These are phyloP conservation scores for Fusarium pseudograminearum DNA, from an alignment of 2,329 filamentous ascomycete species.

Conservation along the genomic window DNA sequence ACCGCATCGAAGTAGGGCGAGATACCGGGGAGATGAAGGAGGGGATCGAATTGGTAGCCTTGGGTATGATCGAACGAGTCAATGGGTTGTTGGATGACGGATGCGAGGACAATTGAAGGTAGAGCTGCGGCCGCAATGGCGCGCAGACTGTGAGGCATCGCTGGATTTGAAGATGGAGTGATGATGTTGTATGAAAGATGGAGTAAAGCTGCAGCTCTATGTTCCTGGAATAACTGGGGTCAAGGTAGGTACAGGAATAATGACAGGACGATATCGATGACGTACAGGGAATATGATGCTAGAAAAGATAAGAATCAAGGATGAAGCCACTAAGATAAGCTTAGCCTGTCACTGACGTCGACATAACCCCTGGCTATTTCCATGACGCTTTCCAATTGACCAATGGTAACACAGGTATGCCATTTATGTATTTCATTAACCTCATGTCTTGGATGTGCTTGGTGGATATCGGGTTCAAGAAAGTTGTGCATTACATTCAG, in stretches of 20 bases:
- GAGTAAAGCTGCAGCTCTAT: neutral
- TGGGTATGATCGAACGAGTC: constrained; percentile 36
- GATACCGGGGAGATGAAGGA: constrained; percentile 42
- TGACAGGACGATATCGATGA: constrained; percentile 2
- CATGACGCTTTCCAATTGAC: neutral
- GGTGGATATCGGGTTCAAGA: neutral
- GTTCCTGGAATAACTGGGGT: neutral
- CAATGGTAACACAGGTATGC: neutral
- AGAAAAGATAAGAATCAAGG: neutral
- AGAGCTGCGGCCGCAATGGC: constrained; percentile 9
- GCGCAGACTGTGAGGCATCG: constrained; percentile 23
- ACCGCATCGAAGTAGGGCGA: constrained; percentile 46
- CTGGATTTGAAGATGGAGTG: neutral
- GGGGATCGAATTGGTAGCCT: constrained; percentile 43
- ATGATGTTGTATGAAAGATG: neutral
- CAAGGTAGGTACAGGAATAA: neutral
- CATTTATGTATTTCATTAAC: neutral
- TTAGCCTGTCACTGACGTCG: neutral
- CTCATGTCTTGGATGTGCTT: neutral
- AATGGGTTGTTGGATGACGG: constrained; percentile 34
- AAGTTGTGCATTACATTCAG: neutral
- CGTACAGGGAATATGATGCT: neutral
- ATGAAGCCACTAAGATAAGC: neutral
- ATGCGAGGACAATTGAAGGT: constrained; percentile 6
- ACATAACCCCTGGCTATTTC: neutral